Conservation (phyloP, 805 yeast genomes). For the Suhomyces vadensis region DNA sequence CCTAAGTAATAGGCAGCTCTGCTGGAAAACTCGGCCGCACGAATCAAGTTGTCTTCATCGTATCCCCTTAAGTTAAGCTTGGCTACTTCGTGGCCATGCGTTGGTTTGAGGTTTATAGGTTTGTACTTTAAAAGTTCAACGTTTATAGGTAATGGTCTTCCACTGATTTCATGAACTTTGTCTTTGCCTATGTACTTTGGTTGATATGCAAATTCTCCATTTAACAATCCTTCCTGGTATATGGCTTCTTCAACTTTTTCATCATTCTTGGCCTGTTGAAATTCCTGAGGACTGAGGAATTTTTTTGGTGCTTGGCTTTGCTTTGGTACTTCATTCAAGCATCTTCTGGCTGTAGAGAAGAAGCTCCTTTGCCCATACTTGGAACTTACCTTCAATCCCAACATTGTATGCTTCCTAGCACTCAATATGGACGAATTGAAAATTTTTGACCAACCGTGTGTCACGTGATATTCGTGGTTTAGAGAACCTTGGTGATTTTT, state of each 20-base stretch:
- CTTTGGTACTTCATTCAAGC: background rate
- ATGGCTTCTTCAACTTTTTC: constrained; percentile 27
- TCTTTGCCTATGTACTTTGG: constrained; percentile 33
- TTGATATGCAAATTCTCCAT: constrained; percentile 26
- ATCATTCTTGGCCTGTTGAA: constrained; percentile 25
- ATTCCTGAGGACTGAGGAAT: constrained; percentile 31
- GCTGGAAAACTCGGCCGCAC: constrained; percentile 80
- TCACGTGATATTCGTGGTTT: constrained; percentile 1
- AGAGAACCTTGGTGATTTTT: too few relatives aligned
- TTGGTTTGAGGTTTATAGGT: constrained; percentile 67
- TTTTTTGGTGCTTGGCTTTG: background rate
- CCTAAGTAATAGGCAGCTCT: constrained; percentile 90
- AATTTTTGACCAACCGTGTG: constrained; percentile 1
- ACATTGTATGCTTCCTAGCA: background rate
- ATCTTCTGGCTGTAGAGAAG: constrained; percentile 1
- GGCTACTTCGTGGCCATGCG: constrained; percentile 78
- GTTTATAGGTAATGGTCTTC: constrained; percentile 74
- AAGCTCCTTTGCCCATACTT: constrained; percentile 1
- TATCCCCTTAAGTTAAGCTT: constrained; percentile 71
- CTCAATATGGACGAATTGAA: background rate
- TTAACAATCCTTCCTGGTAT: constrained; percentile 29
- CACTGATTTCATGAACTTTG: constrained; percentile 20
- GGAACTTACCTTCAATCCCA: background rate
- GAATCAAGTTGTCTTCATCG: constrained; percentile 66
- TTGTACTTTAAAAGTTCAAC: constrained; percentile 80